Base-by-base conservation (phyloP, 352 stramenopile genomes). In the Blastocystis sp. region DNA sequence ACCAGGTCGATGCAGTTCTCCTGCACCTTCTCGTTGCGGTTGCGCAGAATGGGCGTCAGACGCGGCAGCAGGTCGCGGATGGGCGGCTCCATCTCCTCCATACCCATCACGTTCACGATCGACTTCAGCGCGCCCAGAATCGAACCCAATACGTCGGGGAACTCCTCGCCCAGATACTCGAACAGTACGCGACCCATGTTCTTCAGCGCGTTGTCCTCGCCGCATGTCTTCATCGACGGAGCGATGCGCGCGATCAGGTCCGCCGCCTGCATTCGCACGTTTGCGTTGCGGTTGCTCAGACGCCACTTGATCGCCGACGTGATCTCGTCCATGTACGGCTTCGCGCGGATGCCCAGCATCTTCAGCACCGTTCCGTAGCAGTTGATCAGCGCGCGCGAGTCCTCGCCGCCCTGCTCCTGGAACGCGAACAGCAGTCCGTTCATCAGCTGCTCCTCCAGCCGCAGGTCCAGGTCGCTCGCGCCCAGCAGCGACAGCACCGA, bases 111-210 rank as follows among this genome's bases (percentile, higher is more conserved):
- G 88, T 97, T 98, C 21, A 99, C 96, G 85, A 99, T 98, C 9
- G 94, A 93, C 86, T 97, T 97, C 21, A 99, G 90, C 1, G 94
- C 96, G 75, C 95, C 94, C 32, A 99, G 91, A 86, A 99, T 99
- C 44, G 93, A 97, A 36, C 95, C 96, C 11, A 99, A 88, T 71
- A 99, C 96, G 88, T 98, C 95, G 0, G 96, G 96, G 88, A 98
- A 99, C 87, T 99, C 96, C 90, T 99, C 96, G 24, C 96, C 96
- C 1, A 99, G 90, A 88, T 98, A 99, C 88, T 99, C 96, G 89
- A 98, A 99, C 49, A 99, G 90, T 72, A 99, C 95, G 29, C 98
- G 93, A 84, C 96, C 96, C 89, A 99, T 93, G 87, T 99, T 95
- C 1, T 94, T 94, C 95, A 99, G 98, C 6, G 98, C 89, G 86